Base-by-base conservation (phyloP, 176 grass and related monocot genomes). In the Stipa capillata region DNA sequence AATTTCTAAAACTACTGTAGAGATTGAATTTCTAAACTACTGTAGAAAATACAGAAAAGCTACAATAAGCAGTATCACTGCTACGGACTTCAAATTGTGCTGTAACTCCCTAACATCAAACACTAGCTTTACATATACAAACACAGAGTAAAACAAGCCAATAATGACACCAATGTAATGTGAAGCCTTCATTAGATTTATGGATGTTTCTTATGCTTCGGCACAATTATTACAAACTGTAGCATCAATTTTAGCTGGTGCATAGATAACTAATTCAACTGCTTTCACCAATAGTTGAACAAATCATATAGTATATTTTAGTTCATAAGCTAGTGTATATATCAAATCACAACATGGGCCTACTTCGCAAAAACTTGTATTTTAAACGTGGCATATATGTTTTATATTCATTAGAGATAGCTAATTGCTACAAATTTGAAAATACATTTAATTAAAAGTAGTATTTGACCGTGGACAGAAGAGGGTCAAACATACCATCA, bases 401-500 rank as follows among this genome's bases (percentile, higher is more conserved):
- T 50, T 13, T 48, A 32, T 79, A 84, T 58, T 27, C 31, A 64
- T 20, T 58, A 48, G 7, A 34, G 10, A 2, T 31, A 74, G 11
- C 54, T 45, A 44, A 53, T 45, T 69, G n/a, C 4, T 35, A 58
- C 60, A 20, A 67, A 79, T 58, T 58, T 39, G n/a, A 5, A 76
- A 76, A 87, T 32, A 32, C 20, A 76, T 81, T 51, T 17, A 57
- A 73, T 39, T 24, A 73, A 44, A 69, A 45, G 37, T 62, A 69
- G 12, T 76, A 61, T 8, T 29, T 18, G 24, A 65, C 56, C 37
- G 73, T 67, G 34, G 72, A 56, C 8, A 57, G 7, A 66, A n/a
- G 77, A 86, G 47, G 4, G 28, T 74, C 33, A 55, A 77, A 65
- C 83, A 52, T 95, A 99, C 96, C 96, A 99, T 92, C 85, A 99